Evolutionary conservation across 768 basidiomycete genomes (phyloP).

Genomic region (Boletus sp.): DNA sequence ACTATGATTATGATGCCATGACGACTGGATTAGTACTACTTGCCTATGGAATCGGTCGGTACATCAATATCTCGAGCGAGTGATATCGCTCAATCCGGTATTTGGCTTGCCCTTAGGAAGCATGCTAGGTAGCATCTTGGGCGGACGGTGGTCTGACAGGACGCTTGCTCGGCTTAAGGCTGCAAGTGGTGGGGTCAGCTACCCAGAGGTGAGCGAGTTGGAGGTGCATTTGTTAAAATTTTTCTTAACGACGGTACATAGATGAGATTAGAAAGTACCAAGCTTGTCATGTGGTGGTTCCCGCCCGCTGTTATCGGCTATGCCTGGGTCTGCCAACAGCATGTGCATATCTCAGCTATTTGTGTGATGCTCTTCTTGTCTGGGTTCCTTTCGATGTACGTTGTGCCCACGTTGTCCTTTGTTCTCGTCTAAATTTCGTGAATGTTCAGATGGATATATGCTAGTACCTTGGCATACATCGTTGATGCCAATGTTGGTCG

Average conservation of each 20-base stretch:
- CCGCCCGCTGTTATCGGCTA: slow-evolving; percentile 65
- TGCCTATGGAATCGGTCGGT: slow-evolving; percentile 64
- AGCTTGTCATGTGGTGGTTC: slow-evolving; percentile 46
- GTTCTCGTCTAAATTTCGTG: not conserved
- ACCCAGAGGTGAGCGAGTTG: slow-evolving; percentile 57
- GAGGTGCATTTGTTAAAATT: not conserved
- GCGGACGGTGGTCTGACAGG: slow-evolving; percentile 60
- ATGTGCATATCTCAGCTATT: slow-evolving; percentile 63
- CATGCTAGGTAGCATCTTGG: slow-evolving; percentile 52
- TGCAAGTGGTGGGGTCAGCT: slow-evolving; percentile 44
- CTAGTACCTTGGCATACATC: slow-evolving; percentile 77
- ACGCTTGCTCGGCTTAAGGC: slow-evolving; percentile 45
- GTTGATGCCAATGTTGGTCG: slow-evolving; percentile 85
- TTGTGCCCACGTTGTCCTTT: not conserved
- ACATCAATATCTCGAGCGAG: not conserved
- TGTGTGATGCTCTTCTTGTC: slow-evolving; percentile 70
- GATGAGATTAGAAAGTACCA: slow-evolving; percentile 74
- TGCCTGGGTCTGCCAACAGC: slow-evolving; percentile 71
- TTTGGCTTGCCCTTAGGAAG: slow-evolving; percentile 32
- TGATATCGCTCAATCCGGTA: not conserved
- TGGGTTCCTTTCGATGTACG: slow-evolving; percentile 75
- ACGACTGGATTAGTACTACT: slow-evolving; percentile 76
- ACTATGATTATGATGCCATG: slow-evolving; percentile 69
- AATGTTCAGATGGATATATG: slow-evolving; percentile 52
- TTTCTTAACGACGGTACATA: slow-evolving; percentile 19